phyloP scores from a whole-genome alignment of 169 alveolate genomes.

The Plasmodium sp. region DNA sequence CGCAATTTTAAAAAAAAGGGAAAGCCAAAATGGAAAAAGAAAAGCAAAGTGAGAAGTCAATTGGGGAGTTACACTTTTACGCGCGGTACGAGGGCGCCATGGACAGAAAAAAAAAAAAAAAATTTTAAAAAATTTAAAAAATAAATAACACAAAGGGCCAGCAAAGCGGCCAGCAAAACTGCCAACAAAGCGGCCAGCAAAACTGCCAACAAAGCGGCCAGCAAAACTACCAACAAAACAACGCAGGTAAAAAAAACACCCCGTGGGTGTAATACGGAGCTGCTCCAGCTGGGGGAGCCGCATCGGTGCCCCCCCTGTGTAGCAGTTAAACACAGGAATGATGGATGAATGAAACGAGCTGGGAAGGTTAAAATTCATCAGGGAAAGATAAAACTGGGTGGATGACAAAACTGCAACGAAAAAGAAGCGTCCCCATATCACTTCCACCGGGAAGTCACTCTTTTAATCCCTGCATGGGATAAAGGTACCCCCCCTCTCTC shows the following conservation, averaged over 20 bases:
- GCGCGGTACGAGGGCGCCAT: neutral
- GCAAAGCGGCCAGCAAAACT: no score
- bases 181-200: neutral
- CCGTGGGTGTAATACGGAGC: neutral
- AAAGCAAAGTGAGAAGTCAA: neutral
- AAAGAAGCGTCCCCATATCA: neutral
- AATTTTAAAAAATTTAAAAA: neutral
- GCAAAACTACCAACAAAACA: neutral
- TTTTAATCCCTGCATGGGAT: neutral
- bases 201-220: neutral
- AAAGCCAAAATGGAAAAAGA: neutral
- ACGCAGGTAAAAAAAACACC: neutral
- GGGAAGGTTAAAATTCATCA: neutral
- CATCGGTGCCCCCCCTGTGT: neutral
- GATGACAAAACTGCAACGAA: neutral
- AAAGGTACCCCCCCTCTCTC: neutral
- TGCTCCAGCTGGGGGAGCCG: neutral
- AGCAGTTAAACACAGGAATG: neutral
- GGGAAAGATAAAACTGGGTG: neutral
- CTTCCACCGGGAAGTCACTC: neutral
- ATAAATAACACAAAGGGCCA: neutral
- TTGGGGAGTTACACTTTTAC: neutral
- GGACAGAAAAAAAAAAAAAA: neutral
- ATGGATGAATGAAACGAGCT: neutral
- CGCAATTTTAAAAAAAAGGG: neutral